phyloP scores from a whole-genome alignment of 306 rosid genomes.

The Lagenaria siceraria region DNA sequence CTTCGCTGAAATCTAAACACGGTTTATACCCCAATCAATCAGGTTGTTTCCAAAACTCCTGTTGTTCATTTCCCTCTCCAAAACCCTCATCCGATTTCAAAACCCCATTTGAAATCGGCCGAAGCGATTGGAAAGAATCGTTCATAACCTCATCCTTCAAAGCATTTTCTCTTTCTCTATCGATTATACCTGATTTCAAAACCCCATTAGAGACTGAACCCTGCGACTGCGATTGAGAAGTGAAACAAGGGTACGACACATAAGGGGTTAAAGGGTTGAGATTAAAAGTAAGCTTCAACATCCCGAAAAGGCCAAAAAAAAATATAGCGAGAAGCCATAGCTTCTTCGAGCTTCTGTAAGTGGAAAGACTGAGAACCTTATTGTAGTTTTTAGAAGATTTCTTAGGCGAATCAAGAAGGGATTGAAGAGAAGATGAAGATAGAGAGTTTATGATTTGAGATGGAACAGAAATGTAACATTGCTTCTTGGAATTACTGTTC shows the following conservation, averaged over 20 bases:
- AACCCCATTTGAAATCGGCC: slow-evolving; percentile 19
- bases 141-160: slow-evolving; percentile 13
- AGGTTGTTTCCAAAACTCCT: slow-evolving; percentile 80
- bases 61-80: slow-evolving; percentile 9
- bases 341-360: slow-evolving; percentile 27
- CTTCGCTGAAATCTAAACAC: slow-evolving; percentile 51
- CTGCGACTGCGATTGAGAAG: slow-evolving; percentile 6
- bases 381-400: slow-evolving; percentile 39
- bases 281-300: slow-evolving; percentile 40
- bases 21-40: slow-evolving; percentile 79
- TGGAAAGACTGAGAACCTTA: slow-evolving; percentile 13
- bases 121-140: slow-evolving; percentile 3
- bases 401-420: slow-evolving; percentile 72
- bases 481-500: slow-evolving; percentile 47
- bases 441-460: slow-evolving; percentile 82
- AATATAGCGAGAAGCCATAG: slow-evolving; percentile 49
- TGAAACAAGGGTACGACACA: slow-evolving; percentile 41
- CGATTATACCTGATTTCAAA: slow-evolving; percentile 17
- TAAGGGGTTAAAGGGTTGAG: slow-evolving; percentile 27
- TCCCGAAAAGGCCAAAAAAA: slow-evolving; percentile 46
- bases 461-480: slow-evolving; percentile 80
- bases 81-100: slow-evolving; percentile 19
- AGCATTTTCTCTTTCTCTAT: slow-evolving; percentile 4
- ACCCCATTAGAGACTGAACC: slow-evolving; percentile 16
- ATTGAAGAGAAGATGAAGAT: slow-evolving; percentile 72